Conservation (phyloP, 345 rosid species). For the Gossypium ekmanianum region DNA sequence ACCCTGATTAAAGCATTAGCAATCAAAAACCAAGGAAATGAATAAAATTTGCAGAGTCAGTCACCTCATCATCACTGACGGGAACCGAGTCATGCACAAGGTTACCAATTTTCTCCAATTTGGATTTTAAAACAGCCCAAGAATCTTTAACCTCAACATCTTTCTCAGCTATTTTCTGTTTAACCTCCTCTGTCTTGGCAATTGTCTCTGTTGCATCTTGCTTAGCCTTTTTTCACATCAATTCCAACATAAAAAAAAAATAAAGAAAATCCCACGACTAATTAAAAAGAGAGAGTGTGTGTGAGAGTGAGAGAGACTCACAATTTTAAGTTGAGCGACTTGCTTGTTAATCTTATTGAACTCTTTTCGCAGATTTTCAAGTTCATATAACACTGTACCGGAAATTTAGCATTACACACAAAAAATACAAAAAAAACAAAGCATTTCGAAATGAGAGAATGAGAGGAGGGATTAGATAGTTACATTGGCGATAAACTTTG, state of each 20-base stretch:
- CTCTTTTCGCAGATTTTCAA: conserved; percentile 59
- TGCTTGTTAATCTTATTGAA: conserved; percentile 65
- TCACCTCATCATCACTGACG: conserved; percentile 66
- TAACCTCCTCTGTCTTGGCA: conserved; percentile 50
- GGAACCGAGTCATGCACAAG: conserved; percentile 91
- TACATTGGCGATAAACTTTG: conserved; percentile 78
- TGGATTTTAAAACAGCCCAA: conserved; percentile 46
- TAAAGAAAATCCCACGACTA: background rate
- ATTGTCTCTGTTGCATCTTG: conserved; percentile 57
- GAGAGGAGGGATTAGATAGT: background rate
- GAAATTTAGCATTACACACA: background rate
- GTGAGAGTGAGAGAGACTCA: conserved; percentile 24
- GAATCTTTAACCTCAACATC: conserved; percentile 72
- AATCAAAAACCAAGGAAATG: conserved; percentile 6
- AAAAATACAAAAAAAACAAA: background rate
- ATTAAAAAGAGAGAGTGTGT: background rate
- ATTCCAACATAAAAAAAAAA: background rate
- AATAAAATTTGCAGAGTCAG: background rate
- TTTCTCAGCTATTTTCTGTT: conserved; percentile 44
- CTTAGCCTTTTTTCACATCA: conserved; percentile 30
- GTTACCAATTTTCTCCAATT: conserved; percentile 68
- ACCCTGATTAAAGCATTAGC: background rate
- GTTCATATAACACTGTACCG: conserved; percentile 61
- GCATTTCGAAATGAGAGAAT: no score
- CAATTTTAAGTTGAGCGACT: conserved; percentile 70